Percentiles rank a stretch among this genome's conserved stretches.
Conservation (phyloP, 2,329 filamentous ascomycete genomes). For the Claviceps lovelessii region DNA sequence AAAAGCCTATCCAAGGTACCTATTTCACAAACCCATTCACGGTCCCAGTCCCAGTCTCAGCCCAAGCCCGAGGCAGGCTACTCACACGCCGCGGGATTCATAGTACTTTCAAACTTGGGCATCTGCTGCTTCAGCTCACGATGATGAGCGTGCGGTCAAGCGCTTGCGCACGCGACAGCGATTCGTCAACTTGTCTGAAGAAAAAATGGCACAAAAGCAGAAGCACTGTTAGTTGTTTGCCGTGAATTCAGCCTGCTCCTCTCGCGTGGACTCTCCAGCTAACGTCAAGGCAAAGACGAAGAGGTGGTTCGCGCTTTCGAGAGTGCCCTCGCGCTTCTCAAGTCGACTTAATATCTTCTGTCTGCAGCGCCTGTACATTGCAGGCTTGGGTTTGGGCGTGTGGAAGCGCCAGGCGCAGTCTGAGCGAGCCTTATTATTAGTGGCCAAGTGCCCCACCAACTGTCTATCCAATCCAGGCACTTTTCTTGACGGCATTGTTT, state of each 20-base stretch:
- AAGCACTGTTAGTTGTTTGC: conserved; percentile 52
- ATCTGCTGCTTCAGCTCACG: conserved; percentile 53
- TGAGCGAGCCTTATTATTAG: background rate
- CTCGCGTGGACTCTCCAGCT: conserved; percentile 5
- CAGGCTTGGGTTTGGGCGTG: too few species aligned
- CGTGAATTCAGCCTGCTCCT: background rate
- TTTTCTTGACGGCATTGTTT: background rate
- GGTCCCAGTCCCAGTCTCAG: too few species aligned
- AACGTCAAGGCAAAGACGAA: conserved; percentile 17
- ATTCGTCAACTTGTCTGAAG: conserved; percentile 62
- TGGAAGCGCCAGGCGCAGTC: background rate
- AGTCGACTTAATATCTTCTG: conserved; percentile 15
- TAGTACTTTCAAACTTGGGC: conserved; percentile 76
- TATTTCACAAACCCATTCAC: too few species aligned
- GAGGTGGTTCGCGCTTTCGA: conserved; percentile 51
- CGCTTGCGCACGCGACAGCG: conserved; percentile 66
- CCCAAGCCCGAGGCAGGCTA: background rate
- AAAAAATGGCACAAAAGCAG: conserved; percentile 57
- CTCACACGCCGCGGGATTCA: background rate
- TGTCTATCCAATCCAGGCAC: background rate
- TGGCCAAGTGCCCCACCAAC: background rate
- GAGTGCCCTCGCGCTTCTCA: conserved; percentile 42
- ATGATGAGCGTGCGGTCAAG: conserved; percentile 64
- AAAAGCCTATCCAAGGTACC: conserved; percentile 48
- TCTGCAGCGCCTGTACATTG: background rate